Base-by-base conservation (phyloP, 306 rosid species). In the Fagus crenata region DNA sequence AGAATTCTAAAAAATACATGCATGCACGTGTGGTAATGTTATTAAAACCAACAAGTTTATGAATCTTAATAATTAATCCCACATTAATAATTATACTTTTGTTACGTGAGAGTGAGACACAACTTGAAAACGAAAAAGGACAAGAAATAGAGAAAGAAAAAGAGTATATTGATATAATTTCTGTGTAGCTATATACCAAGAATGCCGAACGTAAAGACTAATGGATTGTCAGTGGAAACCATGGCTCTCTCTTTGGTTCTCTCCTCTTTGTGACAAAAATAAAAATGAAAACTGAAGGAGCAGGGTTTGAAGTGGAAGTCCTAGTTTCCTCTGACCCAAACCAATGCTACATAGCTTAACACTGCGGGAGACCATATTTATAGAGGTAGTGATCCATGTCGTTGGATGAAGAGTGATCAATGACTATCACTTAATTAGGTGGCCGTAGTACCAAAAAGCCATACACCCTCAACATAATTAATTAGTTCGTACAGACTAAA, bases 171-270 rank as follows among this genome's bases (percentile, higher is more conserved):
- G 31, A 0, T 69, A 35, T 56, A 35, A 12, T 18, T 8, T 43
- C 33, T 49, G 33, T 37, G 15, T 76, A 15, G 32, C 6, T 14
- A 8, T 13, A 11, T 87, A 93, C 98, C 98, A 58, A 93, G 73
- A 81, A 93, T 40, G 5, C 98, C 98, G 81, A 91, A 86, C 7
- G 77, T 46, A 40, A 93, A 81, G 74, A 82, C 65, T 72, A 74
- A 37, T 6, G 88, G 86, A 78, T 78, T 71, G 70, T 74, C 82
- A 69, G 82, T 28, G n/a, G 73, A 61, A 55, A 69, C 53, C 18
- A 67, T 51, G 37, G 76, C 73, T 22, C 54, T 64, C 43, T 15
- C 49, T 74, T 5, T 67, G 51, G 67, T 2, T 74, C 51, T 80
- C 78, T 54, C 60, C 60, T 33, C 3, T 61, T 12, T 60, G 11